Conservation (phyloP, 169 alveolate species). For the Plasmodium yoelii region DNA sequence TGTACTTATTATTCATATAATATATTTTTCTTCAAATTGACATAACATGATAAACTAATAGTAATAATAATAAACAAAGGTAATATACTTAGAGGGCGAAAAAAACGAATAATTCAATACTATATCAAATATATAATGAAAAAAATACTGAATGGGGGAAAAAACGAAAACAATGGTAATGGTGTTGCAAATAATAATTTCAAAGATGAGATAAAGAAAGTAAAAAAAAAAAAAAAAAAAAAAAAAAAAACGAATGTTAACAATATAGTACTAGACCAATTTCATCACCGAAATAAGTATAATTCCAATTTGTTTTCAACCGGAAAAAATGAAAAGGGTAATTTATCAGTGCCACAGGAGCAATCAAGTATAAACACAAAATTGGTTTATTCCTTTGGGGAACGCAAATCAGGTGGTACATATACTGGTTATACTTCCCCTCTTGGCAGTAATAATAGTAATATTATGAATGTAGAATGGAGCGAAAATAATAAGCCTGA, state of each 20-base stretch:
- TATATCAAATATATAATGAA: slow-evolving; percentile 23
- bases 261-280: neutral
- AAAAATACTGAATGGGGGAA: slow-evolving; percentile 33
- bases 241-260: neutral
- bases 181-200: slow-evolving; percentile 14
- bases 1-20: neutral
- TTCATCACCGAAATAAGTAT: slow-evolving; percentile 2
- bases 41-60: neutral
- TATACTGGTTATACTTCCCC: neutral
- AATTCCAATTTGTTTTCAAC: neutral
- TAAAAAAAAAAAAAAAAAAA: slow-evolving; percentile 32
- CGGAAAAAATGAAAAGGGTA: neutral
- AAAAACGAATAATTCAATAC: slow-evolving; percentile 4
- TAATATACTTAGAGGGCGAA: neutral
- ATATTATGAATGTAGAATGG: neutral
- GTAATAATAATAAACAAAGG: neutral
- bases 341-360: neutral
- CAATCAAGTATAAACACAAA: neutral
- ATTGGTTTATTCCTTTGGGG: neutral
- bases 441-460: neutral
- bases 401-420: neutral
- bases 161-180: slow-evolving; percentile 23
- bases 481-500: neutral
- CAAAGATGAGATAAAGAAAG: slow-evolving; percentile 13
- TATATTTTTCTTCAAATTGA: neutral